Base-by-base conservation (phyloP, 2,329 filamentous ascomycete genomes). In the Colletotrichum melonis region DNA sequence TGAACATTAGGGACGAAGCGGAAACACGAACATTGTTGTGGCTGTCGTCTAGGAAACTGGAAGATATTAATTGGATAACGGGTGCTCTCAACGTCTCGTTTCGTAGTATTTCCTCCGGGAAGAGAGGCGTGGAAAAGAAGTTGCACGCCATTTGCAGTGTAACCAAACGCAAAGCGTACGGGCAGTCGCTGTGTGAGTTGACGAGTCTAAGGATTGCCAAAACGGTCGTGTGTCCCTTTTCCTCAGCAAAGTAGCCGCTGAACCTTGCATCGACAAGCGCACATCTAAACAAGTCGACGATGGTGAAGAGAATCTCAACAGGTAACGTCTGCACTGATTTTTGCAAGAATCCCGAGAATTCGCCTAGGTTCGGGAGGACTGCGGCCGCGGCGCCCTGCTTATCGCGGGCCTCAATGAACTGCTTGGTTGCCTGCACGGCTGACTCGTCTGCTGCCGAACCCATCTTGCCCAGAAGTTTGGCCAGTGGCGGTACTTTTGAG, bases 121-220 rank as follows among this genome's bases (percentile, higher is more conserved):
- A 97, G 0, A 97, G 86, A 0, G 90, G 88, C 1, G 92, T 92
- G 0, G 90, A 92, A 84, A 97, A 98, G 55, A 97, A 86, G 78
- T 98, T 98, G 83, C 95, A 97, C 1, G 91, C 88, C 78, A 96
- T 88, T 77, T 98, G 95, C 26, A 97, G 84, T 0, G 94, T 93
- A 19, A 97, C 94, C 2, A 98, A 90, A 16, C 95, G 92, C 1
- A 97, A 88, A 5, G 94, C 92, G 79, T 98, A 98, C 0, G 95
- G 94, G 54, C 92, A 93, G 1, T 85, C 82, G 9, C 84, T 79
- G 38, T 89, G 86, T 6, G 84, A 80, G 75, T 89, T 91, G 57
- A 94, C 89, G 49, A 89, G 84, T 3, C 88, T 82, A 3, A 95
- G 80, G 2, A 98, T 82, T 0, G 88, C 85, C 42, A 87, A 79